Base-by-base conservation (phyloP, 768 basidiomycete genomes). In the Mycena galopus region DNA sequence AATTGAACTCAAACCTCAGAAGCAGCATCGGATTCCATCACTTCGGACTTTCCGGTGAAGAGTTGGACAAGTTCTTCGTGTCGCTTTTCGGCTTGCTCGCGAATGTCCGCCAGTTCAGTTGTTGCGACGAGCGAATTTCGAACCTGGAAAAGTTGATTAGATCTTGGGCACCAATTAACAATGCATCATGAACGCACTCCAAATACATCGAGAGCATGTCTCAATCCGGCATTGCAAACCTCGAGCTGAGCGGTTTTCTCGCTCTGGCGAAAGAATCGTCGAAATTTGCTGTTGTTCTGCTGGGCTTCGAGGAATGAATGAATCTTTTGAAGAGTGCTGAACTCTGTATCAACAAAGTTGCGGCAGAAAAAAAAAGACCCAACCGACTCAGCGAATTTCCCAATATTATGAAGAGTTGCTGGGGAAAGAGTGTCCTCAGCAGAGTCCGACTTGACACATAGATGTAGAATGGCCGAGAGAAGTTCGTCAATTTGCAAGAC, bases 241-340 rank as follows among this genome's bases (percentile, higher is more conserved):
- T 50, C 62, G 8, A 73, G 37, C 23, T 57, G 56, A 11, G 67
- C 67, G 25, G 71, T 55, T 37, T 63, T 72, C 23, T 67, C 71
- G 23, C 58, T 39, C 9, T 65, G 65, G n/a, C 65, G 57, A 35
- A 72, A 67, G 3, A 72, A 33, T 4, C 56, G 66, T 25, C 50
- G 65, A 32, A 68, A 57, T n/a, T 17, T 56, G 21, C 66, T 60
- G 33, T 12, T 37, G 50, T 60, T 65, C 58, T 69, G 67, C 62
- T 69, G 72, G 0, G 63, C 56, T 23, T 50, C 33, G 25, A 70
- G 6, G 44, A 58, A 70, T 5, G 56, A 27, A 51, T 70, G 69
- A 27, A 73, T 53, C 19, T 65, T 73, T 56, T 73, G 72, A 16
- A 73, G 72, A 6, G 72, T 73, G 27, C 72, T 73, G 71, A 55